Base-by-base conservation (phyloP, 2,329 filamentous ascomycete genomes). In the Mariannaea sp. region DNA sequence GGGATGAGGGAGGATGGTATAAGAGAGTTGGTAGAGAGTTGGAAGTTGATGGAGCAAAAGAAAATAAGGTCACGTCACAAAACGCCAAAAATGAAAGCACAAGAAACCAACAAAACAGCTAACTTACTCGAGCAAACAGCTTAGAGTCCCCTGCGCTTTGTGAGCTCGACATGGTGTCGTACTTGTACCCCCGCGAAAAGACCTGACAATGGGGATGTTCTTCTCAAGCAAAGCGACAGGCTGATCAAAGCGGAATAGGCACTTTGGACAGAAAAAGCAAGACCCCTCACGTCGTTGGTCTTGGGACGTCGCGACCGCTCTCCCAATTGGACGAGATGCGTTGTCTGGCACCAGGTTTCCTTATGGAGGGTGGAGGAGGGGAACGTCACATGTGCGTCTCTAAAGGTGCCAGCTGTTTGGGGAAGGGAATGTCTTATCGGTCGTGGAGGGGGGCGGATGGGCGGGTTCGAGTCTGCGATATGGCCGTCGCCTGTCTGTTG, bases 61-160 rank as follows among this genome's bases (percentile, higher is more conserved):
- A n/a, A 30, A 43, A 38, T 22, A 41, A 55, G 43, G 56, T 45
- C 44, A 56, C 48, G 49, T 60, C 59, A 41, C 53, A 53, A 49
- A 26, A 55, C 50, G 49, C 46, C 60, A 53, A 57, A 60, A 58
- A n/a, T n/a, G n/a, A n/a, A n/a, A n/a, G n/a, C 41, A 56, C 24
- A 46, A 50, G 45, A 55, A 49, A 48, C 40, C 48, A 55, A 55
- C 51, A 45, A 52, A 5, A 27, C 12, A 29, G 74, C 81, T 80
- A 84, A 99, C 94, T 80, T 84, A 99, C 94, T 80, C 94, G 87
- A 75, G 94, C 93, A 80, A 99, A 99, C 78, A 99, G 87, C 85
- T 97, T 97, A 78, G 94, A 96, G 85, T 97, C 94, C 76, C 94
- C 92, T 77, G 90, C 90, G 74, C 85, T 66, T 58, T 68, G 76